These are phyloP conservation scores for Neohortaea acidophila DNA, from an alignment of 495 filamentous ascomycete species.

Conservation along the genomic window DNA sequence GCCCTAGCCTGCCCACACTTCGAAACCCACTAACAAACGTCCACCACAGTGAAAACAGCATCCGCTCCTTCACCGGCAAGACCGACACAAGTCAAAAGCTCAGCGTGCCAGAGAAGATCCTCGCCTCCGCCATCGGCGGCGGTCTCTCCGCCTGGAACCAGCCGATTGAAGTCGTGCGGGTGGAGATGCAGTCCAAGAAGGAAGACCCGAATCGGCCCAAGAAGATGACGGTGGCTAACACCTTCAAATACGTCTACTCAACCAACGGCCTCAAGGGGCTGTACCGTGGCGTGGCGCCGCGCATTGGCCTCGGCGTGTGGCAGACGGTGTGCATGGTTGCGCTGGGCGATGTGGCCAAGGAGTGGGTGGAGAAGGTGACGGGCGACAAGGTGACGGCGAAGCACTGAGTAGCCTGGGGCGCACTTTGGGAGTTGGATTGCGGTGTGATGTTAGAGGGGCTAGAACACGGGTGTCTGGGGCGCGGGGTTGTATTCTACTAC, in stretches of 20 bases:
- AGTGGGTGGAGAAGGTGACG: conserved; percentile 91
- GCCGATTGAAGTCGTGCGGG: conserved; percentile 97
- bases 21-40: background rate
- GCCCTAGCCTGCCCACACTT: background rate
- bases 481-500: no score
- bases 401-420: no score
- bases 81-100: conserved; percentile 57
- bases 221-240: conserved; percentile 92
- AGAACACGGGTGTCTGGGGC: no score
- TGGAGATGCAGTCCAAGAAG: conserved; percentile 99
- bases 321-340: conserved; percentile 99
- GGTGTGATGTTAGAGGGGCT: no score
- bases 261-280: conserved; percentile 80
- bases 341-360: conserved; percentile 95
- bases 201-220: conserved; percentile 93
- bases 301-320: conserved; percentile 92
- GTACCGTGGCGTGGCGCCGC: conserved; percentile 87
- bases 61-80: conserved; percentile 69
- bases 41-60: conserved; percentile 48
- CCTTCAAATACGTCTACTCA: conserved; percentile 83
- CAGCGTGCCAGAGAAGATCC: conserved; percentile 69
- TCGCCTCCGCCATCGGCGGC: conserved; percentile 76
- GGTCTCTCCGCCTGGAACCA: conserved; percentile 97
- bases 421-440: no score
- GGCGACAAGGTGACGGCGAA: conserved; percentile 90